Evolutionary conservation across 805 yeast genomes (phyloP), one percentile per base, ranked within the genome.

Genomic region (Schizosaccharomyces japonicus): DNA sequence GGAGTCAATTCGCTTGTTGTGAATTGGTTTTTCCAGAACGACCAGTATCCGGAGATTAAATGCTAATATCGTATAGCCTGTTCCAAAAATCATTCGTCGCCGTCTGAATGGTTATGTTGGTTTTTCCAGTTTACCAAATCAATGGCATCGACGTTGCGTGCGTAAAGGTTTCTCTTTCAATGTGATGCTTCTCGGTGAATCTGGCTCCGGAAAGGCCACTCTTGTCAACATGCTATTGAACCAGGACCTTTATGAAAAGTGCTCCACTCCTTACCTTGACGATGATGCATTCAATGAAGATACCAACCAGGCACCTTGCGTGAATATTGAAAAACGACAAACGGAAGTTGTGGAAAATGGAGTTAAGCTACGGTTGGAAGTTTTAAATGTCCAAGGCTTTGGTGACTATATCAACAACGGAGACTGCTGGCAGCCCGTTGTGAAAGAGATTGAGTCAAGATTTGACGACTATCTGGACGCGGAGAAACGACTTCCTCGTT

Each of bases 121-220:
- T 4, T 90, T 90, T 65, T 94, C 95, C 54, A 90, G 85, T 65
- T 70, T 90, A 58, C 98, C 98, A 50, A 90, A 85, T 60, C 98
- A 90, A 67, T 90, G 95, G 95, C 96, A 90, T 66, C 76, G 94
- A 65, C 83, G 80, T 63, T 78, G 94, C 1, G 74, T 83, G 52
- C 78, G 80, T 63, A 73, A 81, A 58, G 98, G 98, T 11, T 90
- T 90, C 69, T 73, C 69, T 56, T 73, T 90, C 60, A 90, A 90
- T 61, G 61, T 90, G 51, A 73, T 90, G 74, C 83, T 82, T 50
- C 93, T 85, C 29, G 68, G 69, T 32, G 93, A 82, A 66, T 68
- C 77, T 51, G 95, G 98, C 4, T 69, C 87, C 52, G 98, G 98
- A 56, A 87, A 87, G 66, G 69, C 90, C 30, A 90, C 98, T 26